phyloP scores from a whole-genome alignment of 352 stramenopile genomes.

The Phytophthora ramorum region DNA sequence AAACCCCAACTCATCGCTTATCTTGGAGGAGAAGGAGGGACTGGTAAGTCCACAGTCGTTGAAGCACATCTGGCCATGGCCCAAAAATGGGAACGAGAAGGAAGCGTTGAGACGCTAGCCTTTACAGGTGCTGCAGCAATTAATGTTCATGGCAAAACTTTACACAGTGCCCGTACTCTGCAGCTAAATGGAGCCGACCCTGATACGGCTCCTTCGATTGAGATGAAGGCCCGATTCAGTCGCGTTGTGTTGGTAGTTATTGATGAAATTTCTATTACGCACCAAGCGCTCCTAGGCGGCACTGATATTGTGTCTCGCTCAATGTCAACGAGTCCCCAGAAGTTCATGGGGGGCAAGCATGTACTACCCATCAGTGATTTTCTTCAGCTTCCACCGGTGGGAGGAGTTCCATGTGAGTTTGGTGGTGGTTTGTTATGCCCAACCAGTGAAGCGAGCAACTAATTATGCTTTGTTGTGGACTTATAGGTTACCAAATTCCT shows the following conservation, averaged over 20 bases:
- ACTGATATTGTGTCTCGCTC: conserved; percentile 5
- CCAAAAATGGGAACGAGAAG: conserved; percentile 18
- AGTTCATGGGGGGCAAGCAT: conserved; percentile 38
- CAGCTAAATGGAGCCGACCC: conserved; percentile 8
- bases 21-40: conserved; percentile 29
- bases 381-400: conserved; percentile 26
- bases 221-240: conserved; percentile 23
- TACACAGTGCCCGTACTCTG: conserved; percentile 30
- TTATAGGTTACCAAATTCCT: conserved; percentile 7
- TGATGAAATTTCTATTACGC: conserved; percentile 37
- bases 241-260: conserved; percentile 23
- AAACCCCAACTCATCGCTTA: conserved; percentile 17
- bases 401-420: conserved; percentile 19
- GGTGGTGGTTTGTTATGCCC: no score
- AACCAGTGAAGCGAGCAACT: not conserved
- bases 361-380: conserved; percentile 24
- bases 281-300: conserved; percentile 26
- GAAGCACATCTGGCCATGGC: conserved; percentile 22
- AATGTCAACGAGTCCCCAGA: not conserved
- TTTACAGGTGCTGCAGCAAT: conserved; percentile 19
- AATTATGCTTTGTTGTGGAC: not conserved
- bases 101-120: conserved; percentile 3
- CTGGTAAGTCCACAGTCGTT: conserved; percentile 33
- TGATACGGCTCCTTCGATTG: conserved; percentile 1
- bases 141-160: conserved; percentile 25